Evolutionary conservation across 768 basidiomycete species (phyloP).

Genomic region (Boletus pseudopeckii): DNA sequence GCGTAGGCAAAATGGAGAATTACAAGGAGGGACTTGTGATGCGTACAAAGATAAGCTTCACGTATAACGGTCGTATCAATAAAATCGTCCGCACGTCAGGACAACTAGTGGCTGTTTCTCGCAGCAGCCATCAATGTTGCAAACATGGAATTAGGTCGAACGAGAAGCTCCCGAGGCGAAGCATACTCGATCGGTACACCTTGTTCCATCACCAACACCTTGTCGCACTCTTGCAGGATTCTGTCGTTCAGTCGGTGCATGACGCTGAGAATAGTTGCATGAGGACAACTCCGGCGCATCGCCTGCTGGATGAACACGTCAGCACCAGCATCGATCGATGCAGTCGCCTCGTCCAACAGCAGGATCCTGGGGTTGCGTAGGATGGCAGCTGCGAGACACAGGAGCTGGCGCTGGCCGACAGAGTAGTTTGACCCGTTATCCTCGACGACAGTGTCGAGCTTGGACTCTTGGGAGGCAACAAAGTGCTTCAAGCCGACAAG

Average conservation of each 20-base stretch:
- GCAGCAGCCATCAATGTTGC: slow-evolving; percentile 27
- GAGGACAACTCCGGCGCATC: slow-evolving; percentile 29
- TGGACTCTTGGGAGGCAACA: slow-evolving; percentile 75
- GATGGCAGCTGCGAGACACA: slow-evolving; percentile 35
- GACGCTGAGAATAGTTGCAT: slow-evolving; percentile 28
- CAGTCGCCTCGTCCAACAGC: slow-evolving; percentile 37
- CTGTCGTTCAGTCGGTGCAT: slow-evolving; percentile 31
- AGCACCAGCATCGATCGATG: slow-evolving; percentile 80
- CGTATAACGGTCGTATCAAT: too few relatives aligned
- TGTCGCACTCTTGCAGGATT: slow-evolving; percentile 30
- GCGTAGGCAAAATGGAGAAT: too few relatives aligned
- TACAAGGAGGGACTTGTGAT: too few relatives aligned
- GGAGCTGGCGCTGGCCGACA: too few relatives aligned
- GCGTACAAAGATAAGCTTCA: too few relatives aligned
- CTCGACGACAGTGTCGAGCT: slow-evolving; percentile 68
- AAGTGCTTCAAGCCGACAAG: slow-evolving; percentile 57
- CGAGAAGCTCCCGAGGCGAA: slow-evolving; percentile 21
- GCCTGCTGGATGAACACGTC: slow-evolving; percentile 63
- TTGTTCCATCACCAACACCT: slow-evolving; percentile 38
- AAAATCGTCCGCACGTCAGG: background rate
- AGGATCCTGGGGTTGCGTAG: slow-evolving; percentile 31
- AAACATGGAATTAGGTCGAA: slow-evolving; percentile 26
- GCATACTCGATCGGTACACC: slow-evolving; percentile 29
- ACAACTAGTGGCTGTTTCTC: slow-evolving; percentile 12
- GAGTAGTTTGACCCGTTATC: slow-evolving; percentile 73